phyloP scores from a whole-genome alignment of 2,329 filamentous ascomycete species.

The Penicillium sp. region DNA sequence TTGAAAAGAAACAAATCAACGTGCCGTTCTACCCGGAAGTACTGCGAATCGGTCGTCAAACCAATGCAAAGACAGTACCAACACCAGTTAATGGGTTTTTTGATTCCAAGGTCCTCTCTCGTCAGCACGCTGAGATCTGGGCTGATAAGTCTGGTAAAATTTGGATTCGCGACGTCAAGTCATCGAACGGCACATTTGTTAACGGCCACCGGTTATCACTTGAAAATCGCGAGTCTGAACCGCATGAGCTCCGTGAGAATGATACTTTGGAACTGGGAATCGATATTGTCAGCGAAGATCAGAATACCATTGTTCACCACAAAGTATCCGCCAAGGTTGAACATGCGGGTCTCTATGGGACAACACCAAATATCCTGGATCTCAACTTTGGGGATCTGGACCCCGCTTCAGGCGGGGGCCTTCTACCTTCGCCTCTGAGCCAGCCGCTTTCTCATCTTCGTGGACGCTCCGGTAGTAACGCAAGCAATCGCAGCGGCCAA shows the following conservation, averaged over 20 bases:
- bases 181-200: slow-evolving; percentile 97
- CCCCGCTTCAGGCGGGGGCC: slow-evolving; percentile 68
- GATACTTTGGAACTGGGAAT: slow-evolving; percentile 95
- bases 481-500: slow-evolving; percentile 60
- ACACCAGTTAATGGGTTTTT: slow-evolving; percentile 93
- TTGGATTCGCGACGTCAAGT: slow-evolving; percentile 96
- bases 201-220: slow-evolving; percentile 87
- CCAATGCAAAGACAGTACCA: slow-evolving; percentile 92
- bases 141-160: slow-evolving; percentile 83
- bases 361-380: slow-evolving; percentile 74
- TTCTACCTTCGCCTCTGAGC: slow-evolving; percentile 70
- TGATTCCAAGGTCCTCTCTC: slow-evolving; percentile 94
- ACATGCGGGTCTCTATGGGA: slow-evolving; percentile 79
- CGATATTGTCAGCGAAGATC: slow-evolving; percentile 97
- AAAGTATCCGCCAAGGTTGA: slow-evolving; percentile 97
- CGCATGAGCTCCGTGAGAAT: slow-evolving; percentile 86
- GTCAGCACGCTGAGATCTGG: slow-evolving; percentile 96
- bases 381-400: slow-evolving; percentile 93
- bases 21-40: slow-evolving; percentile 95
- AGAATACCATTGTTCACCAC: slow-evolving; percentile 97
- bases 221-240: slow-evolving; percentile 95
- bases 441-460: slow-evolving; percentile 67
- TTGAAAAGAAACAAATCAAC: slow-evolving; percentile 93
- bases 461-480: slow-evolving; percentile 68
- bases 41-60: slow-evolving; percentile 90